A percentile compares a stretch with the other conserved stretches of the same genome.
phyloP scores from a whole-genome alignment of 176 grass and related monocot genomes.

The Calamus simplicifolius region DNA sequence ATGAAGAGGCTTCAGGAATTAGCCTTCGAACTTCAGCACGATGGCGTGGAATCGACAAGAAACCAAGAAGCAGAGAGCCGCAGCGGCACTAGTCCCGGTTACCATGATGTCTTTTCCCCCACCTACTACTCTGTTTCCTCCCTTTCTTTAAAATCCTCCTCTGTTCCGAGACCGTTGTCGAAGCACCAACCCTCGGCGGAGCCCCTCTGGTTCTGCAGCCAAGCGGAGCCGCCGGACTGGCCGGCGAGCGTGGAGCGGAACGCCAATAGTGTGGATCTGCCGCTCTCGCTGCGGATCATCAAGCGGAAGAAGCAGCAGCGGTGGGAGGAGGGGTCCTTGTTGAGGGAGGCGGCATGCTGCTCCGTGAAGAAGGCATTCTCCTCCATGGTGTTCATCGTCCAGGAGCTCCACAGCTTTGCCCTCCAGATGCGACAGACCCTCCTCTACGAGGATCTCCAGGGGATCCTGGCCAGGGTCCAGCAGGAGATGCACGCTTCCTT shows the following conservation, averaged over 20 bases:
- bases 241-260: slow-evolving; percentile 9
- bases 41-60: neutral
- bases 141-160: neutral
- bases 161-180: neutral
- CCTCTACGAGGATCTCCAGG: slow-evolving; percentile 6
- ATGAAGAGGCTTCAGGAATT: neutral
- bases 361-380: slow-evolving; percentile 13
- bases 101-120: too few relatives aligned
- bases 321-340: neutral
- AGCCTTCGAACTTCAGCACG: neutral
- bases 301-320: slow-evolving; percentile 14
- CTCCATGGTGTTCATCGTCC: slow-evolving; percentile 14
- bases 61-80: neutral
- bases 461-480: slow-evolving; percentile 1
- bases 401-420: slow-evolving; percentile 2
- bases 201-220: neutral
- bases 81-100: neutral
- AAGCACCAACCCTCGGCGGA: neutral
- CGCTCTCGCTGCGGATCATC: slow-evolving; percentile 9
- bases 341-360: slow-evolving; percentile 5
- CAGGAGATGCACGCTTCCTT: slow-evolving; percentile 6
- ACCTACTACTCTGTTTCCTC: neutral
- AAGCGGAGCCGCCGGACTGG: neutral
- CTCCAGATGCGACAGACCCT: neutral
- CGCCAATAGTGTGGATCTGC: neutral